phyloP scores from a whole-genome alignment of 306 rosid species.

The Vachellia pachyceras region DNA sequence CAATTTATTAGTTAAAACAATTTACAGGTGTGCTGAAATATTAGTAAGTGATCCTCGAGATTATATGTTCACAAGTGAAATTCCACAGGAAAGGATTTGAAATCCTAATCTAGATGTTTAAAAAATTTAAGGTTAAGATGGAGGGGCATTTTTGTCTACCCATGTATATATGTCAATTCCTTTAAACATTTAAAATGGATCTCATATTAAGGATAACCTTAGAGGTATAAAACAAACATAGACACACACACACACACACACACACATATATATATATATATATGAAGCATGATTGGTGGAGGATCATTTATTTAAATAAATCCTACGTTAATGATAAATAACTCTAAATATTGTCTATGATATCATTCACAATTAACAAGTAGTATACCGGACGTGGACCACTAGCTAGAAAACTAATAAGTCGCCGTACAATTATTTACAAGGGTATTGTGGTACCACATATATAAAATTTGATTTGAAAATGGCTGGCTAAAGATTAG shows the following conservation, averaged over 20 bases:
- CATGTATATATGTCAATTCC: not conserved
- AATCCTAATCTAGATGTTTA: no score
- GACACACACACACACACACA: no score
- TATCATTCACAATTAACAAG: not conserved
- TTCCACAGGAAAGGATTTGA: no score
- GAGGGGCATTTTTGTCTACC: not conserved
- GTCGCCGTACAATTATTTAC: slow-evolving; percentile 28
- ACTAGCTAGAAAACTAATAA: slow-evolving; percentile 23
- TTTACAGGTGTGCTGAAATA: not conserved
- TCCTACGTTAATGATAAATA: not conserved
- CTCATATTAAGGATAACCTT: no score
- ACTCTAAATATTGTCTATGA: not conserved
- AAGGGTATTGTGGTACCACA: slow-evolving; percentile 19
- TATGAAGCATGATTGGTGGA: not conserved
- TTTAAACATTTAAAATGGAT: not conserved
- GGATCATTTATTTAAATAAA: not conserved
- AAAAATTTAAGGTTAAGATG: no score
- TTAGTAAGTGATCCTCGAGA: not conserved
- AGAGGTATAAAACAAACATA: not conserved
- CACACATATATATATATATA: no score
- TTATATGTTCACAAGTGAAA: no score
- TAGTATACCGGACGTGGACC: not conserved
- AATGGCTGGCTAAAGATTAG: not conserved
- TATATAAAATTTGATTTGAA: not conserved
- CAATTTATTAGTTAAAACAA: not conserved